phyloP scores from a whole-genome alignment of 768 basidiomycete genomes.

The Amanita pallidorosea region DNA sequence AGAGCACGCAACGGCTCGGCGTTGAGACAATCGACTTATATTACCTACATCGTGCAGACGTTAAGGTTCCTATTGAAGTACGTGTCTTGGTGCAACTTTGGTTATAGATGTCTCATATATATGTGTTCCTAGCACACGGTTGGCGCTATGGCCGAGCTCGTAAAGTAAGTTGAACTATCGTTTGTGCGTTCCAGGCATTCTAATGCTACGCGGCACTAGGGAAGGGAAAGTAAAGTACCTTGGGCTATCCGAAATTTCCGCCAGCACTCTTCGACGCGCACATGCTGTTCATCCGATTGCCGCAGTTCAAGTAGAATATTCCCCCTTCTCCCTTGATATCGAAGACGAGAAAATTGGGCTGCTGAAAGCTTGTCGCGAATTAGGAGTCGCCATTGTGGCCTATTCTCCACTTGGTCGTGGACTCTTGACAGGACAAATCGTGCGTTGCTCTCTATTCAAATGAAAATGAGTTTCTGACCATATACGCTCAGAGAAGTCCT shows the following conservation, averaged over 20 bases:
- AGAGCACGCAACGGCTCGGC: conserved; percentile 22
- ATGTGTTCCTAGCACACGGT: conserved; percentile 15
- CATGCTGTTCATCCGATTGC: conserved; percentile 33
- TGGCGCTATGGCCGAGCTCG: conserved; percentile 23
- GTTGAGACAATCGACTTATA: conserved; percentile 28
- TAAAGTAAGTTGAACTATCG: conserved; percentile 19
- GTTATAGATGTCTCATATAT: not conserved
- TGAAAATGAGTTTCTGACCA: not conserved
- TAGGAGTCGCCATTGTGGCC: conserved; percentile 33
- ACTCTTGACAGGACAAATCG: conserved; percentile 34
- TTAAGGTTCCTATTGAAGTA: conserved; percentile 19
- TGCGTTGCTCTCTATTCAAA: conserved; percentile 7
- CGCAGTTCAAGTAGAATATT: conserved; percentile 34
- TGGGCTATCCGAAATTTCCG: conserved; percentile 39
- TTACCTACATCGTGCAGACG: conserved; percentile 22
- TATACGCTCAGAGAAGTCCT: conserved; percentile 20
- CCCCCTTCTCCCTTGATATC: conserved; percentile 32
- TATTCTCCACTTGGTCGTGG: conserved; percentile 42
- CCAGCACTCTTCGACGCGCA: conserved; percentile 34
- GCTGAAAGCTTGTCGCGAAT: conserved; percentile 28
- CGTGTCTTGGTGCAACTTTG: not conserved
- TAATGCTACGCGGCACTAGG: conserved; percentile 19
- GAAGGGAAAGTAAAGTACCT: conserved; percentile 36
- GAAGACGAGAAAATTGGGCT: conserved; percentile 28
- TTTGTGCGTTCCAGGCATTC: conserved; percentile 7